Percentiles rank a stretch among this genome's conserved stretches.
Conservation (phyloP, 140 eudicot genomes). For the Cichorium intybus region DNA sequence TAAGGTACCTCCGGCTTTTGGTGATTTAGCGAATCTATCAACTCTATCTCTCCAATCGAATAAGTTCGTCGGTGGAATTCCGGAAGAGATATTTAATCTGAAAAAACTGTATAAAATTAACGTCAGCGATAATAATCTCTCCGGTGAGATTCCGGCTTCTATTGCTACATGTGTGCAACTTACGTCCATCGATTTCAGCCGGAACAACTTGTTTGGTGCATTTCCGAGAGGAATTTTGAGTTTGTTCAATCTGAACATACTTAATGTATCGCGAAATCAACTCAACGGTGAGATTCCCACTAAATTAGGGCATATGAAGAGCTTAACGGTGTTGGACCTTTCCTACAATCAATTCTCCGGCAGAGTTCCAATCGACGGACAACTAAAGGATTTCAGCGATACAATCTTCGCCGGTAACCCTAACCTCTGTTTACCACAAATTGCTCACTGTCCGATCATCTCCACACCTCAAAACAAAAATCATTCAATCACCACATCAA, state of each 20-base stretch:
- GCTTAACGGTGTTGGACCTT: constrained; percentile 39
- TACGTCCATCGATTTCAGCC: constrained; percentile 39
- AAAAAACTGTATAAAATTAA: constrained; percentile 25
- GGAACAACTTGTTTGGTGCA: constrained; percentile 33
- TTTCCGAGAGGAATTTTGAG: constrained; percentile 34
- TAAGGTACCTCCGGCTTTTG: constrained; percentile 37
- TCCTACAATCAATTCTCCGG: constrained; percentile 40
- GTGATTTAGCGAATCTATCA: constrained; percentile 27
- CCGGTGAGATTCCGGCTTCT: constrained; percentile 42
- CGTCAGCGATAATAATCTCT: constrained; percentile 32
- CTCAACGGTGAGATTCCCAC: constrained; percentile 36
- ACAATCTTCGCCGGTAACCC: constrained; percentile 33
- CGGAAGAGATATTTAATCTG: constrained; percentile 32
- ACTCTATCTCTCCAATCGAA: constrained; percentile 34
- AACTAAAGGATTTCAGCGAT: constrained; percentile 33
- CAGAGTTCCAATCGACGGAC: constrained; percentile 31
- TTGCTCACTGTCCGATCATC: constrained; percentile 26
- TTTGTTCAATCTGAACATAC: constrained; percentile 30
- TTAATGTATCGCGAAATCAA: constrained; percentile 35
- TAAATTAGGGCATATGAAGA: constrained; percentile 41
- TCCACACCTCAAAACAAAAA: not conserved
- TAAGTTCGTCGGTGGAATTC: constrained; percentile 37
- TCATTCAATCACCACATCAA: constrained; percentile 17
- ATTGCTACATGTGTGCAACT: constrained; percentile 30
- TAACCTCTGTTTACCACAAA: constrained; percentile 31